phyloP scores from a whole-genome alignment of 1,284 basidiomycete genomes.

The Chalciporus sp. region DNA sequence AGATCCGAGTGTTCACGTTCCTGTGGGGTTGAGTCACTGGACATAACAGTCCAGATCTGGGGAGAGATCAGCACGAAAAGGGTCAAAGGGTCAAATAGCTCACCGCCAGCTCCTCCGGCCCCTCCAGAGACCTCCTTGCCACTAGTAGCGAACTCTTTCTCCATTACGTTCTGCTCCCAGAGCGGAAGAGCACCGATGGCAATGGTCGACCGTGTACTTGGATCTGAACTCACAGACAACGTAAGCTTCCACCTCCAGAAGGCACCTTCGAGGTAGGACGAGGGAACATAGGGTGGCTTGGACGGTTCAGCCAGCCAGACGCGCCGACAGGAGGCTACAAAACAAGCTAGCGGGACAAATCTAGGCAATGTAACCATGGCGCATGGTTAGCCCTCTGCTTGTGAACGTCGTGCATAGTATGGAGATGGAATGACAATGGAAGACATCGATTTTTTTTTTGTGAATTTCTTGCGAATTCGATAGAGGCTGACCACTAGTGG shows the following conservation, averaged over 20 bases:
- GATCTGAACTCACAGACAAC: neutral
- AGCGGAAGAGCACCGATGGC: neutral
- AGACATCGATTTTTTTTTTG: no score
- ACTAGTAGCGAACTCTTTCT: neutral
- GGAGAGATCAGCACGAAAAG: neutral
- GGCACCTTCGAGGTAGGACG: neutral
- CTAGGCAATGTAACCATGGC: neutral
- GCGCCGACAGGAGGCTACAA: neutral
- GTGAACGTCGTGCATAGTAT: no score
- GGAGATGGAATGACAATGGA: no score
- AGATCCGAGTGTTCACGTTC: constrained; percentile 21
- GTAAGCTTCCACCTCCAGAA: neutral
- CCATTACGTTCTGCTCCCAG: neutral
- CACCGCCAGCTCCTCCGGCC: neutral
- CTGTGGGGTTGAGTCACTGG: constrained; percentile 2
- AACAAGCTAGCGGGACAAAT: no score
- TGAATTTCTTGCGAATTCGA: neutral
- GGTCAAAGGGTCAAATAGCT: neutral
- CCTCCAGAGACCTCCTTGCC: neutral
- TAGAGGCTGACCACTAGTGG: neutral
- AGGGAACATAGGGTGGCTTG: neutral
- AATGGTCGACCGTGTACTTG: neutral
- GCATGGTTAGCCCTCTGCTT: neutral
- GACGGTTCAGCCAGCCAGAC: neutral
- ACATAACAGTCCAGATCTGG: constrained; percentile 25